phyloP scores from a whole-genome alignment of 176 grass and related monocot genomes.

The Saccharum spontaneum region DNA sequence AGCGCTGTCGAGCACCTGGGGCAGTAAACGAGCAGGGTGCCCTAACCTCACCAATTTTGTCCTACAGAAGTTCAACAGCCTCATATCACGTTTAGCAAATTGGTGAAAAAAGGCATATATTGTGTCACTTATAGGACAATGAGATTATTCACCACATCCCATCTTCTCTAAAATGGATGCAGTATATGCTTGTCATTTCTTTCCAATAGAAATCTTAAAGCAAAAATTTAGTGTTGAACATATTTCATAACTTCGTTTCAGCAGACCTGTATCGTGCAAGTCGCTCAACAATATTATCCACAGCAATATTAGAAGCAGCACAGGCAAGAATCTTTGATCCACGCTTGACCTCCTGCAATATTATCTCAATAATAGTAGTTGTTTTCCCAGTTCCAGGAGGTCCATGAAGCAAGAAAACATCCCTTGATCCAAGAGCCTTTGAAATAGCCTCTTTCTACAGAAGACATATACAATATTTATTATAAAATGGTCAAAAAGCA shows the following conservation, averaged over 20 bases:
- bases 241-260: conserved; percentile 1
- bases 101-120: background rate
- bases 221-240: background rate
- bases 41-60: conserved; percentile 93
- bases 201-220: conserved; percentile 9
- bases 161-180: conserved; percentile 24
- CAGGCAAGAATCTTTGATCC: conserved; percentile 98
- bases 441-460: conserved; percentile 87
- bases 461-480: conserved; percentile 19
- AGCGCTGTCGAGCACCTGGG: conserved; percentile 90
- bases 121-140: conserved; percentile 1
- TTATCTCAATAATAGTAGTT: conserved; percentile 94
- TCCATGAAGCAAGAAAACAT: conserved; percentile 98
- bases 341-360: conserved; percentile 92
- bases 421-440: conserved; percentile 79
- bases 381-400: conserved; percentile 99
- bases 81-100: conserved; percentile 5
- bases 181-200: conserved; percentile 22
- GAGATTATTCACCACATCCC: conserved; percentile 23
- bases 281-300: conserved; percentile 98
- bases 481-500: background rate
- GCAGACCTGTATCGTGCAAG: conserved; percentile 83
- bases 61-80: conserved; percentile 48
- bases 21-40: conserved; percentile 94
- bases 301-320: conserved; percentile 98